Conservation (phyloP, 2,329 filamentous ascomycete species). For the Elsinoe australis region DNA sequence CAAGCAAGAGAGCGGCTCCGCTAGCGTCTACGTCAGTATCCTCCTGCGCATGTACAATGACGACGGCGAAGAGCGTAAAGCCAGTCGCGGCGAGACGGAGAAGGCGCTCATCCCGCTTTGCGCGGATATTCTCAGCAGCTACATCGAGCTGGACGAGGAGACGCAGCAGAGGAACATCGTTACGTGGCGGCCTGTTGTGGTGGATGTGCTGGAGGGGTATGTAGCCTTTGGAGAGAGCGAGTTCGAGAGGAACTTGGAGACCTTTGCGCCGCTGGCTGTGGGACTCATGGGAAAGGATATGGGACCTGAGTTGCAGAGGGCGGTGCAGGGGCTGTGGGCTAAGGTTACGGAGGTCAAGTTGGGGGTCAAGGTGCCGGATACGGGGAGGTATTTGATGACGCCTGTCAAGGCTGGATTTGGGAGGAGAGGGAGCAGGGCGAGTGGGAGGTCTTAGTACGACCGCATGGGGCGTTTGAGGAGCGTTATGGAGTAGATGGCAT, state of each 20-base stretch:
- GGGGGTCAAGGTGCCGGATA: slow-evolving; percentile 27
- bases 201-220: slow-evolving; percentile 92
- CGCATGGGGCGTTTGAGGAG: not conserved
- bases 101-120: slow-evolving; percentile 88
- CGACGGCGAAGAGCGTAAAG: slow-evolving; percentile 69
- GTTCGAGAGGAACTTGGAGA: slow-evolving; percentile 69
- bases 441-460: slow-evolving; percentile 10
- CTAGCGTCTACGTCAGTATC: slow-evolving; percentile 91
- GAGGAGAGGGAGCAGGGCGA: slow-evolving; percentile 7
- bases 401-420: slow-evolving; percentile 10
- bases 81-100: slow-evolving; percentile 76
- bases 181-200: slow-evolving; percentile 93
- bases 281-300: slow-evolving; percentile 78
- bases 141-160: slow-evolving; percentile 82
- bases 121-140: slow-evolving; percentile 84
- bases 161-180: slow-evolving; percentile 95
- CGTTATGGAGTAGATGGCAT: slow-evolving; percentile 1
- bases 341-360: slow-evolving; percentile 71
- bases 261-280: slow-evolving; percentile 80
- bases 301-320: slow-evolving; percentile 66
- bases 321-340: slow-evolving; percentile 68
- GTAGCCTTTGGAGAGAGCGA: slow-evolving; percentile 71
- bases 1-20: slow-evolving; percentile 90
- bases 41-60: slow-evolving; percentile 97
- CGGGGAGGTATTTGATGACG: slow-evolving; percentile 15